These are phyloP conservation scores for Thalassiosira hispida DNA, from an alignment of 352 stramenopile genomes.

Conservation along the genomic window DNA sequence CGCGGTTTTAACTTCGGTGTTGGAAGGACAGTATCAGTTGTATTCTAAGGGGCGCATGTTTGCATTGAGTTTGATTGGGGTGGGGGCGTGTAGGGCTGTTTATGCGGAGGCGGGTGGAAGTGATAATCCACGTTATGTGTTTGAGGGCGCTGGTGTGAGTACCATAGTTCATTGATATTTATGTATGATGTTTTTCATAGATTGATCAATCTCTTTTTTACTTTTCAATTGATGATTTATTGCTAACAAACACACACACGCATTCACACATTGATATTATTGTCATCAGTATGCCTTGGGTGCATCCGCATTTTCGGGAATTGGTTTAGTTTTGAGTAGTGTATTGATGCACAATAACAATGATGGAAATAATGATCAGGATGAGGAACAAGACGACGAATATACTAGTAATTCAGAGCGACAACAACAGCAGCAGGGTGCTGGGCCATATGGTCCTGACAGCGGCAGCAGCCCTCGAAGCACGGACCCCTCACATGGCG, in stretches of 20 bases:
- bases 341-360: constrained; percentile 35
- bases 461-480: no score
- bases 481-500: no score
- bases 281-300: constrained; percentile 35
- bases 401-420: not conserved
- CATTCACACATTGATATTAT: no score
- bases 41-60: constrained; percentile 30
- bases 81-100: constrained; percentile 16
- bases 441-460: no score
- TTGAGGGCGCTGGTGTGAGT: constrained; percentile 30
- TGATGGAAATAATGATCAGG: not conserved
- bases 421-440: no score
- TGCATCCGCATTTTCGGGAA: constrained; percentile 19
- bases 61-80: constrained; percentile 28
- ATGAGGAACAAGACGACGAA: constrained; percentile 9
- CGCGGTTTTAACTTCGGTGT: constrained; percentile 29
- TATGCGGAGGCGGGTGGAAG: constrained; percentile 36
- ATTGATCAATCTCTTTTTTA: no score
- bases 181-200: no score
- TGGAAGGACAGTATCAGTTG: constrained; percentile 6
- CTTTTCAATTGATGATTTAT: no score
- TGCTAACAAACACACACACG: no score
- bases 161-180: no score
- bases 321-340: constrained; percentile 43
- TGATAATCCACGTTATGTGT: constrained; percentile 36